Evolutionary conservation across 257 asterid species (phyloP), one percentile per base, ranked within the genome.

Genomic region (Solanum bulbocastanum): DNA sequence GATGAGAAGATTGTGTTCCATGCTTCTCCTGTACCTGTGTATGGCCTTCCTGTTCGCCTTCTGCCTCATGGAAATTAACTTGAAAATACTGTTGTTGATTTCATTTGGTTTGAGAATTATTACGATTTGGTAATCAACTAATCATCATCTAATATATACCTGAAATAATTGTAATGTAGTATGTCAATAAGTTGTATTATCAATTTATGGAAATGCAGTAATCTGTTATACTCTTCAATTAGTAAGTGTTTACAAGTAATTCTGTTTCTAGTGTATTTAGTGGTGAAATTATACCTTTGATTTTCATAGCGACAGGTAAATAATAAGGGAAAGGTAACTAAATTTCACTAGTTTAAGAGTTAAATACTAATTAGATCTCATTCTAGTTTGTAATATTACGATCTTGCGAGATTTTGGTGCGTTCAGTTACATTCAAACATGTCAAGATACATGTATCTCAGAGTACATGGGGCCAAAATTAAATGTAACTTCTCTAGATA

Each of bases 21-120:
- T 79, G 90, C 83, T 46, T 75, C 88, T 33, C 75, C 88, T 33
- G 46, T 68, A 23, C 90, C 90, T 2, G 36, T 39, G 2, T 42
- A 86, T 16, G 90, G 88, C 66, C 88, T 88, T 10, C 88, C 90
- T 3, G 18, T 88, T 62, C 76, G 83, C 73, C 90, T 88, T 58
- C 58, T 40, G 10, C 90, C 83, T 46, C 90, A 76, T 73, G n/a
- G 14, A 56, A 71, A 86, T n/a, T 75, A 75, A 73, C 62, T 40
- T 39, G 27, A 76, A 10, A 6, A 40, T 5, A 3, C 8, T 40
- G 36, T 12, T n/a, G 60, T 76, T 76, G 11, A 33, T 23, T 35
- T 40, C 3, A 42, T 76, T 76, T 76, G 60, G 52, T 36, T 74
- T 33, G 25, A 18, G 27, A 72, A 72, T 9, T 36, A 12, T 37